A percentile compares a stretch with the other conserved stretches of the same genome.
These are phyloP conservation scores for Plasmodium gaboni DNA, from an alignment of 169 alveolate species.

Conservation along the genomic window DNA sequence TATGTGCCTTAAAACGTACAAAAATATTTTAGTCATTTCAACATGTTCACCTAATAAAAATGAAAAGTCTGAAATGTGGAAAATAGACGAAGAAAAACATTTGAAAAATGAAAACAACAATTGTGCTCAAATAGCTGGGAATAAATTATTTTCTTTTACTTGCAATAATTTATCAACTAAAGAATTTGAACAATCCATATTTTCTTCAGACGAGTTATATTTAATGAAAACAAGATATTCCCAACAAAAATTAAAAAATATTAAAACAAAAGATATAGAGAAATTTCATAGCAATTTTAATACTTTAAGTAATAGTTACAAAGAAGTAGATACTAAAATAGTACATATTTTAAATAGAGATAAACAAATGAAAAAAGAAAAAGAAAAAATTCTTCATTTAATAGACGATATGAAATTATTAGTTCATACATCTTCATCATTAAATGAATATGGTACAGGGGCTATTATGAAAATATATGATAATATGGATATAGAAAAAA, in stretches of 20 bases:
- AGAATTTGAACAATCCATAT: constrained; percentile 32
- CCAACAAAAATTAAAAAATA: constrained; percentile 55
- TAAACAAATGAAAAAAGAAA: constrained; percentile 59
- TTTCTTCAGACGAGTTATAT: constrained; percentile 45
- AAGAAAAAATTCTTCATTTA: constrained; percentile 33
- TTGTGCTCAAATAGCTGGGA: constrained; percentile 74
- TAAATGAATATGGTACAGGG: constrained; percentile 70
- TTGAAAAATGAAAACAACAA: constrained; percentile 53
- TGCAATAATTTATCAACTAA: constrained; percentile 59
- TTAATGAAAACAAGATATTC: constrained; percentile 74
- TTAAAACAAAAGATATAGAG: constrained; percentile 25
- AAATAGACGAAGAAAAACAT: constrained; percentile 35
- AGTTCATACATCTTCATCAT: constrained; percentile 36
- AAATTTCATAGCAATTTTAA: constrained; percentile 14
- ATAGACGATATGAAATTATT: constrained; percentile 52
- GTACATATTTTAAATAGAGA: constrained; percentile 37
- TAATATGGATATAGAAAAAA: constrained; percentile 27
- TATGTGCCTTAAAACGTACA: constrained; percentile 66
- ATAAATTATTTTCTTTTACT: constrained; percentile 51
- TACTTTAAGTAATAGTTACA: constrained; percentile 19
- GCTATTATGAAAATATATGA: constrained; percentile 71
- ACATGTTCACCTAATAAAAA: constrained; percentile 55
- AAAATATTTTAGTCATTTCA: constrained; percentile 60
- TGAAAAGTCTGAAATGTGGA: constrained; percentile 74
- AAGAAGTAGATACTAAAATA: constrained; percentile 42